These are phyloP conservation scores for Xylaria intraflava DNA, from an alignment of 495 filamentous ascomycete genomes.

Conservation along the genomic window DNA sequence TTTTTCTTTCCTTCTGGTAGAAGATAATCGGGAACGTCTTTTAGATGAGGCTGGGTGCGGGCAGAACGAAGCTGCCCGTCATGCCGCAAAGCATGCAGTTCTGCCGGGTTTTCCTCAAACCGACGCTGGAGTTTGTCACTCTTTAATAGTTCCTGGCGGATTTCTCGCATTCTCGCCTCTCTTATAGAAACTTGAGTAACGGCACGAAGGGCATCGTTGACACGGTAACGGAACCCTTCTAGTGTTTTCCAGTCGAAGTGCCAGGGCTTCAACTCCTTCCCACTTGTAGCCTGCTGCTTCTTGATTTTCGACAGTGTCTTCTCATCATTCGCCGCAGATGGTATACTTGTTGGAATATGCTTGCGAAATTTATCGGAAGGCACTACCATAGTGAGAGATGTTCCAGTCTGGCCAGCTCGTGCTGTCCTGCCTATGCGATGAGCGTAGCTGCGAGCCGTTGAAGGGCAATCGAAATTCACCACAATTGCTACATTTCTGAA, in stretches of 20 bases:
- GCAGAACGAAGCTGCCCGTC: conserved; percentile 79
- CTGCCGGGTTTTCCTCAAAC: conserved; percentile 93
- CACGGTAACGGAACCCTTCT: conserved; percentile 88
- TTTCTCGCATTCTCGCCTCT: conserved; percentile 80
- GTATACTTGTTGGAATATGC: conserved; percentile 75
- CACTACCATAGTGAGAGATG: conserved; percentile 90
- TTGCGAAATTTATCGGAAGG: conserved; percentile 75
- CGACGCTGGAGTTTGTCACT: conserved; percentile 89
- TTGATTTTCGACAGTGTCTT: conserved; percentile 67
- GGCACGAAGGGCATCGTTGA: conserved; percentile 64
- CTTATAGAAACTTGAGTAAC: conserved; percentile 59
- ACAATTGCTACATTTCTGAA: conserved; percentile 93
- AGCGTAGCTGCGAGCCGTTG: conserved; percentile 74
- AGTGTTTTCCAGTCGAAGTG: conserved; percentile 91
- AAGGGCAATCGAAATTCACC: conserved; percentile 93
- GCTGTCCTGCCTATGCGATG: conserved; percentile 94
- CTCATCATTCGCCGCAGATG: conserved; percentile 73
- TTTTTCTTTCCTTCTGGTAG: conserved; percentile 74
- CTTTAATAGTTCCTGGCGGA: conserved; percentile 82
- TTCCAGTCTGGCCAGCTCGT: conserved; percentile 80
- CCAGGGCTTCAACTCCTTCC: conserved; percentile 77
- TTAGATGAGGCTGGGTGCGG: conserved; percentile 79
- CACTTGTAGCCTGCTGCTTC: conserved; percentile 62
- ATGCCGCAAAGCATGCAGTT: conserved; percentile 79
- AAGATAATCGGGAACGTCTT: conserved; percentile 92